Evolutionary conservation across 106 monocot genomes (phyloP).

Genomic region (Allium sativum): DNA sequence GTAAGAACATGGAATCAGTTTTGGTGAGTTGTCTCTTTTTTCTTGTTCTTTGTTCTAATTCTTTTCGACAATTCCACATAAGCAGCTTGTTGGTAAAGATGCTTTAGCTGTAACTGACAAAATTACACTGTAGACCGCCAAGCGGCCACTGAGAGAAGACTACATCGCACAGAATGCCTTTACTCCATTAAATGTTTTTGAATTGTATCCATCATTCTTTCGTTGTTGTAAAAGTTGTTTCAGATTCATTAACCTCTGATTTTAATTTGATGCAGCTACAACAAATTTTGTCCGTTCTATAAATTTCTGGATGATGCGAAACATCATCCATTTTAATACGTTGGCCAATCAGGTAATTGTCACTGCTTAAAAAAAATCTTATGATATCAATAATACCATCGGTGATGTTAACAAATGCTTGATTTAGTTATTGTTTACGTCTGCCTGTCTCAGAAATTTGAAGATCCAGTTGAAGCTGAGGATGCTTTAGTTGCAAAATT

Average conservation of each 20-base stretch:
- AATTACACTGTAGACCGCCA: constrained; percentile 86
- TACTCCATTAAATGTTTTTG: constrained; percentile 67
- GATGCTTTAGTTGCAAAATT: no score
- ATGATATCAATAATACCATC: no score
- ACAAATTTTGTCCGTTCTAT: constrained; percentile 99
- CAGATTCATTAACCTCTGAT: no score
- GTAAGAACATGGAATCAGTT: no score
- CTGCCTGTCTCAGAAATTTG: no score
- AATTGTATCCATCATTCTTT: not conserved
- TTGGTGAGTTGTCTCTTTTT: not conserved
- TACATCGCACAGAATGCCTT: constrained; percentile 98
- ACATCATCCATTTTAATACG: constrained; percentile 87
- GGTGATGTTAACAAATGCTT: no score
- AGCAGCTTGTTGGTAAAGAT: constrained; percentile 99
- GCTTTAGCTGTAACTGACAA: constrained; percentile 94
- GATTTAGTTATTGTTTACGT: no score
- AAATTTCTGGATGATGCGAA: constrained; percentile 99
- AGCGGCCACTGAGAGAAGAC: constrained; percentile 95
- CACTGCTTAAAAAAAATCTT: no score
- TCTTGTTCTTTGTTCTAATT: not conserved
- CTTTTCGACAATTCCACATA: not conserved
- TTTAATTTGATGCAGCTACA: constrained; percentile 43
- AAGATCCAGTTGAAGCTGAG: no score
- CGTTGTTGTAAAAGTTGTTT: no score
- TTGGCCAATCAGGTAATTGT: constrained; percentile 88